Base-by-base conservation (phyloP, 2,329 filamentous ascomycete species). In the Diaporthe amygdali region DNA sequence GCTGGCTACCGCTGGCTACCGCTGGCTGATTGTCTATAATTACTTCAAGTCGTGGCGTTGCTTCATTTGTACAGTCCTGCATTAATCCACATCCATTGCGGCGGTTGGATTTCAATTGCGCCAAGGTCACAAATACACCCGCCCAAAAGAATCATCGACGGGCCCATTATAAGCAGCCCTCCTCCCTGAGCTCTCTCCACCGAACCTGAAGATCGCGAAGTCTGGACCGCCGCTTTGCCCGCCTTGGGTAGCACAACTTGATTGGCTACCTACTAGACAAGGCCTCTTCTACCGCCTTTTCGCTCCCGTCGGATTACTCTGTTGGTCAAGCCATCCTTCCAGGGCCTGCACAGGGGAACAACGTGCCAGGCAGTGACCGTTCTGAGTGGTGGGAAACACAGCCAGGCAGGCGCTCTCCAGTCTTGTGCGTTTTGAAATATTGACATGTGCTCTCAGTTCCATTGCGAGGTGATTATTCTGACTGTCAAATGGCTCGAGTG, bases 181-280 rank as follows among this genome's bases (percentile, higher is more conserved):
- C 37, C 30, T n/a, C 15, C 44, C 17, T 14, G 14, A 37, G 59
- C 30, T 39, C 37, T 39, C 10, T 30, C 59, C 59, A 47, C 44
- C 37, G 59, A 44, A 12, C 44, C 44, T 64, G 59, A 49, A 64
- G 59, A 64, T 64, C 59, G n/a, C n/a, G 12, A 64, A 49, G 44
- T 49, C 59, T 64, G 59, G 44, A 64, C 59, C 59, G 59, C 59
- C 59, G 59, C 59, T 30, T 20, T 37, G 59, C 44, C 59, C 59
- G 59, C 22, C n/a, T n/a, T 64, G 44, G n/a, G 27, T 25, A 20
- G 59, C n/a, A 34, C 27, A 15, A 8, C 30, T 8, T 49, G 59
- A 49, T 49, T 64, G 59, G 59, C 59, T 49, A 12, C 30, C 14
- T 17, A 20, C 27, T 20, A 27, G 30, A 15, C 56, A 46, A 32